Evolutionary conservation across 345 rosid genomes (phyloP).

Genomic region (Citrus maxima): DNA sequence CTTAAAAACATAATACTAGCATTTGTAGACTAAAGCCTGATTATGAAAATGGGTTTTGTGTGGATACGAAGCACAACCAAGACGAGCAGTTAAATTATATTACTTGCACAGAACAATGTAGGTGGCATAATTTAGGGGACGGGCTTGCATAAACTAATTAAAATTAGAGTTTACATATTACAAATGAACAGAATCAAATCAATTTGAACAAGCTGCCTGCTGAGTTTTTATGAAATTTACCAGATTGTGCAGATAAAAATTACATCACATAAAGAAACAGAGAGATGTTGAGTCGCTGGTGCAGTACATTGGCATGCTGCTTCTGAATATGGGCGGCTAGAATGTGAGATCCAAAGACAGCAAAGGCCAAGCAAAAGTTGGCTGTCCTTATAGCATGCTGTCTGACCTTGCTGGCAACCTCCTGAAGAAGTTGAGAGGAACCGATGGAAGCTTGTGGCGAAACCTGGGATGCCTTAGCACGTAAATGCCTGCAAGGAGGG

Average conservation of each 20-base stretch:
- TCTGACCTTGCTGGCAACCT: slow-evolving; percentile 97
- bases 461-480: slow-evolving; percentile 91
- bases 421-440: slow-evolving; percentile 88
- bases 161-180: slow-evolving; percentile 5
- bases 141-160: not conserved
- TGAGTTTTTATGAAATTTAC: slow-evolving; percentile 3
- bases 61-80: no score
- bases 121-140: not conserved
- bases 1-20: no score
- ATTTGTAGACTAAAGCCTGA: no score
- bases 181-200: not conserved
- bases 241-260: not conserved
- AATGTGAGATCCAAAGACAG: not conserved
- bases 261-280: not conserved
- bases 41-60: not conserved
- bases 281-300: not conserved
- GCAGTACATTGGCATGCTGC: not conserved
- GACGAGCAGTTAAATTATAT: no score
- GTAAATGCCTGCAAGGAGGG: slow-evolving; percentile 63
- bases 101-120: not conserved
- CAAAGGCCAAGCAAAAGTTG: not conserved
- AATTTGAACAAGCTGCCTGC: slow-evolving; percentile 6
- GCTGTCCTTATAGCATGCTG: slow-evolving; percentile 59
- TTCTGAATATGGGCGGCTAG: not conserved
- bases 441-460: slow-evolving; percentile 79